These are phyloP conservation scores for Ceratobasidium sp. DNA, from an alignment of 1,284 basidiomycete species.

Conservation along the genomic window DNA sequence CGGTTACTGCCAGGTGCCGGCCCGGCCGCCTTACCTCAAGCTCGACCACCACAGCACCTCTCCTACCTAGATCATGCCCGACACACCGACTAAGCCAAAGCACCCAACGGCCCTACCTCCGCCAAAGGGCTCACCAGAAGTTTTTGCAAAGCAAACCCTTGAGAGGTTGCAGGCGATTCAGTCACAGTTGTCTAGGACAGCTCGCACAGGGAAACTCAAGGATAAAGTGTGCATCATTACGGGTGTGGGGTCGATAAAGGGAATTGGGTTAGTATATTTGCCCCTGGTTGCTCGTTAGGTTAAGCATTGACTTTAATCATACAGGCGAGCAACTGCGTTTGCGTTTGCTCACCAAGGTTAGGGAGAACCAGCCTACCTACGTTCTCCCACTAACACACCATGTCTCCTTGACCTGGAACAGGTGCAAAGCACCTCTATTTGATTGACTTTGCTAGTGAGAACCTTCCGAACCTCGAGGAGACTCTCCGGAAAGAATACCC, in stretches of 20 bases:
- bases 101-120: slow-evolving; percentile 38
- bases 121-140: slow-evolving; percentile 23
- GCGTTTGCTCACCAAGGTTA: slow-evolving; percentile 86
- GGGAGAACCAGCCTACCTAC: slow-evolving; percentile 2
- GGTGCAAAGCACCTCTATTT: slow-evolving; percentile 89
- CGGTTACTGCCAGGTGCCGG: slow-evolving; percentile 27
- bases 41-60: slow-evolving; percentile 9
- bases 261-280: slow-evolving; percentile 78
- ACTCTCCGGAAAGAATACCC: slow-evolving; percentile 78
- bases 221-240: slow-evolving; percentile 93
- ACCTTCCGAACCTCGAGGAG: slow-evolving; percentile 78
- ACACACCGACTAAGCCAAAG: slow-evolving; percentile 36
- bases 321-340: slow-evolving; percentile 77
- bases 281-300: not conserved
- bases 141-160: slow-evolving; percentile 63
- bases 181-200: slow-evolving; percentile 72
- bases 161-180: slow-evolving; percentile 77
- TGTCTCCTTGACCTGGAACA: slow-evolving; percentile 55
- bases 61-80: slow-evolving; percentile 28
- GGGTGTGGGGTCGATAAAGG: slow-evolving; percentile 84
- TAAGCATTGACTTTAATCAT: not conserved
- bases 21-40: not conserved
- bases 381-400: not conserved
- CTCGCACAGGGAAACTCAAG: slow-evolving; percentile 71
- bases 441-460: slow-evolving; percentile 79